Evolutionary conservation across 768 basidiomycete genomes (phyloP), one percentile per base, ranked within the genome.

Genomic region (Sistotremastrum niveocremeum): DNA sequence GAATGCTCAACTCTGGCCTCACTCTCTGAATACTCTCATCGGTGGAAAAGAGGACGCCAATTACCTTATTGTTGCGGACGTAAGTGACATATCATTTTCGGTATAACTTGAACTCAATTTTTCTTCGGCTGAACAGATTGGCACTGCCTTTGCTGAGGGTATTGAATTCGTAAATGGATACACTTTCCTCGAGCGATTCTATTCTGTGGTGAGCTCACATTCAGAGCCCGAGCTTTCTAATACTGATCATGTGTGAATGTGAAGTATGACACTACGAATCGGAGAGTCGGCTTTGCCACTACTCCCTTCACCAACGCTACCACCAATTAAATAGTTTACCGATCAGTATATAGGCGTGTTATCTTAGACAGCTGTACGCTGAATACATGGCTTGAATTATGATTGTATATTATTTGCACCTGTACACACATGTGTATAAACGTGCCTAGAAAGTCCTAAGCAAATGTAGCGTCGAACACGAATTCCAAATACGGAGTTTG

Each of bases 1-100:
- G 5, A 62, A 62, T 48, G 60, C 57, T 2, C 60, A 62, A 45
- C 55, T 58, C 49, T 60, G 56, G 56, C 60, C 60, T 11, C 58
- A 58, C 34, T 42, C 54, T 46, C 52, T 62, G 35, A 62, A 62
- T 54, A 53, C 50, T 4, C 49, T 45, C 7, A 60, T 62, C 37
- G 60, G 59, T 32, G 60, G 59, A 9, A 47, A 49, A 8, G 42
- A 46, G 4, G 49, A 51, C 46, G 32, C 37, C 45, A 51, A 56
- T 38, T 61, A 61, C 50, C 56, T 62, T 10, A 39, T 62, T 33
- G 53, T 57, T 7, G 43, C 34, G 32, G 55, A 57, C 50, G 28
- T 36, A 44, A 7, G 32, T n/a, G n/a, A n/a, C n/a, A n/a, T n/a
- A n/a, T n/a, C n/a, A n/a, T n/a, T n/a, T n/a, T n/a, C n/a, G n/a